These are phyloP conservation scores for Phytophthora cactorum DNA, from an alignment of 352 stramenopile species.

Conservation along the genomic window DNA sequence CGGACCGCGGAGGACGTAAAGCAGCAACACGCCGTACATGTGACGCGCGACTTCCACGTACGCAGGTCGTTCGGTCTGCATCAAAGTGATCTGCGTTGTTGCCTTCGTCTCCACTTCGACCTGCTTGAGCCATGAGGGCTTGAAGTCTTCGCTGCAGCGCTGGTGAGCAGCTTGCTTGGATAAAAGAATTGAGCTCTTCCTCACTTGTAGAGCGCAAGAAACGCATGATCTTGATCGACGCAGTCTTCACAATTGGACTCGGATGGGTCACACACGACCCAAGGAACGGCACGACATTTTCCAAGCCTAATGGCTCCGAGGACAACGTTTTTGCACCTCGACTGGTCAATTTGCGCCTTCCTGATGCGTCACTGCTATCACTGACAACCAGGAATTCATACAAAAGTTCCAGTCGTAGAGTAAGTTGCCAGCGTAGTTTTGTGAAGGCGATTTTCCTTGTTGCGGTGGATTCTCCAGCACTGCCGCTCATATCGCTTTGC, in stretches of 20 bases:
- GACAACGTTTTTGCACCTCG: slow-evolving; percentile 18
- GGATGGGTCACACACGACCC: slow-evolving; percentile 66
- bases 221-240: slow-evolving; percentile 52
- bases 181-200: slow-evolving; percentile 52
- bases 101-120: slow-evolving; percentile 39
- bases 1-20: slow-evolving; percentile 63
- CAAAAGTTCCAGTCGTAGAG: slow-evolving; percentile 66
- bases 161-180: slow-evolving; percentile 62
- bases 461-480: slow-evolving; percentile 34
- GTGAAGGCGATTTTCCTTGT: slow-evolving; percentile 55
- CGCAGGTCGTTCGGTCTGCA: slow-evolving; percentile 56
- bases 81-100: slow-evolving; percentile 69
- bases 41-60: slow-evolving; percentile 73
- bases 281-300: slow-evolving; percentile 79
- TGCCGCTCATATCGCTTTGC: slow-evolving; percentile 49
- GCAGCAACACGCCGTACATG: slow-evolving; percentile 78
- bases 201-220: slow-evolving; percentile 41
- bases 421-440: slow-evolving; percentile 69
- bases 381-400: slow-evolving; percentile 51
- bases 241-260: slow-evolving; percentile 50
- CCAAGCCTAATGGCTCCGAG: slow-evolving; percentile 54
- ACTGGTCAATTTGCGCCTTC: slow-evolving; percentile 18
- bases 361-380: slow-evolving; percentile 19
- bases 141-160: slow-evolving; percentile 67
- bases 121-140: slow-evolving; percentile 40